Conservation (phyloP, 352 stramenopile species). For the Phytophthora idaei region DNA sequence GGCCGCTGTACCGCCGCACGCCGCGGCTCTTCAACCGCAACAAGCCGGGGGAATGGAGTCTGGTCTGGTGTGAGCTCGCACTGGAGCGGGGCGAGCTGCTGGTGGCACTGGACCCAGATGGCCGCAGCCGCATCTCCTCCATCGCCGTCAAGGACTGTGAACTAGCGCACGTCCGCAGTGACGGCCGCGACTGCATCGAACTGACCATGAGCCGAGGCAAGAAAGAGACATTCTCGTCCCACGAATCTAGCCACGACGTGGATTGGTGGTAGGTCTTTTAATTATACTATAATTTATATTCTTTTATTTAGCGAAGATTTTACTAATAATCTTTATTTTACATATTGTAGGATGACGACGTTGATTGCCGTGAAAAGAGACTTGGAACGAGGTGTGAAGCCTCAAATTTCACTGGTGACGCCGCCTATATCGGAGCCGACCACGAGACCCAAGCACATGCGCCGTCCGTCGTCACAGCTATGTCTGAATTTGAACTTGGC, state of each 20-base stretch:
- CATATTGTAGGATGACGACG: slow-evolving; percentile 70
- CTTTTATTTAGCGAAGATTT: neutral
- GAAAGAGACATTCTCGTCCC: slow-evolving; percentile 86
- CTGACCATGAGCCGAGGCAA: slow-evolving; percentile 66
- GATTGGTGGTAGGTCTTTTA: slow-evolving; percentile 76
- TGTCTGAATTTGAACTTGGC: slow-evolving; percentile 38
- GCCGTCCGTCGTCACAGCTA: slow-evolving; percentile 41
- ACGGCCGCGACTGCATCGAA: slow-evolving; percentile 85
- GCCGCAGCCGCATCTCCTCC: slow-evolving; percentile 55
- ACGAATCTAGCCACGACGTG: slow-evolving; percentile 85
- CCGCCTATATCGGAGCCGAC: slow-evolving; percentile 46
- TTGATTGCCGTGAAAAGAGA: slow-evolving; percentile 81
- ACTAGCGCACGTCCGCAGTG: slow-evolving; percentile 82
- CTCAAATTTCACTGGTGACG: slow-evolving; percentile 67
- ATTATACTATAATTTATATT: neutral
- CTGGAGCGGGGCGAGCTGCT: slow-evolving; percentile 69
- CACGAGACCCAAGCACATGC: slow-evolving; percentile 33
- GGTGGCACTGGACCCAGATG: slow-evolving; percentile 66
- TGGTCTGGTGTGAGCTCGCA: slow-evolving; percentile 79
- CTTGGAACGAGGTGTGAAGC: slow-evolving; percentile 64
- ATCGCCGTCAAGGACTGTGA: slow-evolving; percentile 71
- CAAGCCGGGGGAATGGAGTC: slow-evolving; percentile 77
- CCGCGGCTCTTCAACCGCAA: slow-evolving; percentile 74
- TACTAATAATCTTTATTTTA: slow-evolving; percentile 1
- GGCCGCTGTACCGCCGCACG: slow-evolving; percentile 73